Percentiles rank a stretch among this genome's conserved stretches.
These are phyloP conservation scores for Boletus barrowsii DNA, from an alignment of 768 basidiomycete genomes.

Conservation along the genomic window DNA sequence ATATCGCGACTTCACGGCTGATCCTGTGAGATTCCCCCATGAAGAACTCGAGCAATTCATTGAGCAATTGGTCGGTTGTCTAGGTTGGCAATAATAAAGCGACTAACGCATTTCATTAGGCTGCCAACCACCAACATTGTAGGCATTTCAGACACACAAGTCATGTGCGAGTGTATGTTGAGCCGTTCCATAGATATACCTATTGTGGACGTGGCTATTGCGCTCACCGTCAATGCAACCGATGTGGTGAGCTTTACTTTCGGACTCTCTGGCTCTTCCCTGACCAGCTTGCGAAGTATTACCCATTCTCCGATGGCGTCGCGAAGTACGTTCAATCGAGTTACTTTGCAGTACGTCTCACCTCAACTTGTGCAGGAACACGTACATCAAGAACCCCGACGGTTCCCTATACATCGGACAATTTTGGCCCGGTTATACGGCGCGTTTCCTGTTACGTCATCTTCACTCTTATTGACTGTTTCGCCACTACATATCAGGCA, in stretches of 20 bases:
- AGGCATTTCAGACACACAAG: background rate
- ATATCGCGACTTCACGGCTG: constrained; percentile 64
- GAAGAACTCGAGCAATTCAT: constrained; percentile 55
- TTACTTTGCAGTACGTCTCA: background rate
- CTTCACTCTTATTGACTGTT: background rate
- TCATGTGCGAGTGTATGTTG: background rate
- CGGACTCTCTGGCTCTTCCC: background rate
- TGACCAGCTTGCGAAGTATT: constrained; percentile 43
- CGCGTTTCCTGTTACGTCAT: constrained; percentile 20
- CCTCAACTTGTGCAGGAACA: constrained; percentile 40
- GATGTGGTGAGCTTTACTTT: constrained; percentile 50
- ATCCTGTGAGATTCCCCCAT: constrained; percentile 59
- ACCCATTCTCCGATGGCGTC: constrained; percentile 61
- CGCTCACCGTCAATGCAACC: constrained; percentile 53
- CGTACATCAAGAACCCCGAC: constrained; percentile 75
- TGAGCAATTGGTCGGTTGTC: constrained; percentile 46
- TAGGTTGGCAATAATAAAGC: background rate
- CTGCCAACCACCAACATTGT: constrained; percentile 32
- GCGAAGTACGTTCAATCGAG: constrained; percentile 43
- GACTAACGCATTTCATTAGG: constrained; percentile 14
- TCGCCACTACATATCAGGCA: constrained; percentile 35
- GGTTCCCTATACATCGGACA: constrained; percentile 68
- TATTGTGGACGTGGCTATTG: constrained; percentile 64
- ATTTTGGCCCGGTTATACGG: constrained; percentile 78
- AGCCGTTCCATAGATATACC: constrained; percentile 51